A percentile compares a stretch with the other conserved stretches of the same genome.
phyloP scores from a whole-genome alignment of 805 yeast genomes.

The Kuraishia floccosa region DNA sequence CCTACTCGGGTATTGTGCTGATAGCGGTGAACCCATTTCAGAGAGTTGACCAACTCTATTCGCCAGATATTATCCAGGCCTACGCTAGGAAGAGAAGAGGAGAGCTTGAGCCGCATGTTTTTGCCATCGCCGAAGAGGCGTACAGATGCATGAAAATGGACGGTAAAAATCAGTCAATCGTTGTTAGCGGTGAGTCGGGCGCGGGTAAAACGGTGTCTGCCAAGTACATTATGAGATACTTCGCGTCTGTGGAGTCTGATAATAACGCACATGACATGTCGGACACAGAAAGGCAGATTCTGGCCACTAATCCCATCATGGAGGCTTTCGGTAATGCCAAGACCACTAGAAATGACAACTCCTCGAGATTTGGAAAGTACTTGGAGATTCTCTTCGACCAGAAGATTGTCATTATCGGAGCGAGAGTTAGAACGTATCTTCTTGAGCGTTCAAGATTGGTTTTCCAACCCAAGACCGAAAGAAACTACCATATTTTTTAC shows the following conservation, averaged over 20 bases:
- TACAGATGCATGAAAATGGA: constrained; percentile 89
- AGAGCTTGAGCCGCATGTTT: constrained; percentile 92
- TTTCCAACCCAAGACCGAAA: constrained; percentile 81
- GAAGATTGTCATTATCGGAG: constrained; percentile 77
- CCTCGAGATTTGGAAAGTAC: constrained; percentile 95
- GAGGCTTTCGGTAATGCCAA: constrained; percentile 99
- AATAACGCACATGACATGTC: constrained; percentile 56
- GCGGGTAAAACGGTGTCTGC: constrained; percentile 98
- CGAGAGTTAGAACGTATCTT: constrained; percentile 84
- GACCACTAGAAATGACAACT: constrained; percentile 93
- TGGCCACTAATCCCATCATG: constrained; percentile 95
- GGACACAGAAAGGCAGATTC: constrained; percentile 83
- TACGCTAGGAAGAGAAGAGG: constrained; percentile 90
- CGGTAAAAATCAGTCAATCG: constrained; percentile 83
- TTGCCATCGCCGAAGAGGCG: constrained; percentile 97
- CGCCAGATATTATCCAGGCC: constrained; percentile 88
- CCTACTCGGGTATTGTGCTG: constrained; percentile 93
- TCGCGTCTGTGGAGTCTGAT: constrained; percentile 78
- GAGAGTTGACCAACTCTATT: constrained; percentile 79
- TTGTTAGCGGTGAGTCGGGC: constrained; percentile 96
- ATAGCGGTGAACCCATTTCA: constrained; percentile 97
- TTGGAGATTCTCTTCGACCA: constrained; percentile 80
- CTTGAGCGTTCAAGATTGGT: constrained; percentile 91
- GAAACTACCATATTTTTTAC: constrained; percentile 92
- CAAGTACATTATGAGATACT: constrained; percentile 93